Conservation (phyloP, 208 protist genomes). For the Wallacemonas sp. region DNA sequence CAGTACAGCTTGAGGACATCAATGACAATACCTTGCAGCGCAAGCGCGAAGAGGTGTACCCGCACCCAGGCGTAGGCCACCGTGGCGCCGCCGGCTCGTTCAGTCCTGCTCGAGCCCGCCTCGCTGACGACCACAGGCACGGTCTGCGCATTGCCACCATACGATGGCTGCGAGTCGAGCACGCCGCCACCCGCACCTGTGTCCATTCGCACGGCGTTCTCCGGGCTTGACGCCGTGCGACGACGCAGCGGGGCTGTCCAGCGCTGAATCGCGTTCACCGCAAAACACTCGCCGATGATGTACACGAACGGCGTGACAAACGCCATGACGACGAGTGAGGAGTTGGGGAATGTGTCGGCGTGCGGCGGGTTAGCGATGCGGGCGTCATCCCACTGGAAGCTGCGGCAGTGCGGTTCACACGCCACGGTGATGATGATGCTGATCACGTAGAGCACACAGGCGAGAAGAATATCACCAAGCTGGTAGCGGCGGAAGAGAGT, state of each 20-base stretch:
- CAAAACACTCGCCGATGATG: constrained; percentile 33
- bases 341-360: constrained; percentile 62
- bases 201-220: not conserved
- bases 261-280: constrained; percentile 31
- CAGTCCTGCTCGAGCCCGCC: not conserved
- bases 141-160: not conserved
- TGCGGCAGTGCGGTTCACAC: constrained; percentile 46
- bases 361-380: constrained; percentile 55
- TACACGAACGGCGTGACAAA: constrained; percentile 36
- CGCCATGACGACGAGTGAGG: constrained; percentile 49
- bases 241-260: constrained; percentile 32
- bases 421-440: constrained; percentile 3
- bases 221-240: not conserved
- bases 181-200: no score
- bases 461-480: constrained; percentile 43
- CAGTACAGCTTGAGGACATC: constrained; percentile 73
- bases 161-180: not conserved
- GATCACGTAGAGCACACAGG: constrained; percentile 21
- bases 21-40: constrained; percentile 36
- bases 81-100: not conserved
- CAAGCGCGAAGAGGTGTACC: constrained; percentile 46
- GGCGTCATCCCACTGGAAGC: constrained; percentile 74
- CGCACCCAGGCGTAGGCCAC: constrained; percentile 53
- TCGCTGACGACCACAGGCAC: not conserved
- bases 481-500: constrained; percentile 29